Percentiles rank a stretch among this genome's conserved stretches.
Conservation (phyloP, 2,329 filamentous ascomycete genomes). For the Lachnellula occidentalis region DNA sequence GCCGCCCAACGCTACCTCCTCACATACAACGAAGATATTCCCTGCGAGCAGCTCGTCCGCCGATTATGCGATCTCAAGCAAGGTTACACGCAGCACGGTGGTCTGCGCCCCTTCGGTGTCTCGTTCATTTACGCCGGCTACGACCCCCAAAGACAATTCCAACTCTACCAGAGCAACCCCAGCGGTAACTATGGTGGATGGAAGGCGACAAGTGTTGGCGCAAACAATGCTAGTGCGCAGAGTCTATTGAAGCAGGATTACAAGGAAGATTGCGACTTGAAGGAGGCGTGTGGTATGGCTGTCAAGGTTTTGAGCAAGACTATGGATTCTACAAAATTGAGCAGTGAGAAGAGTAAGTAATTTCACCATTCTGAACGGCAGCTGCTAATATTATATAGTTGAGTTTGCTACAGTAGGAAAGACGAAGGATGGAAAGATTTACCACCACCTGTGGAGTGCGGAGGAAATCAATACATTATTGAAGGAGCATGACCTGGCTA, state of each 20-base stretch:
- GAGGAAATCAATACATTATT: conserved; percentile 93
- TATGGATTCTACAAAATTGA: conserved; percentile 98
- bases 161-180: conserved; percentile 98
- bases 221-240: conserved; percentile 96
- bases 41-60: conserved; percentile 96
- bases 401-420: conserved; percentile 98
- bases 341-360: conserved; percentile 92
- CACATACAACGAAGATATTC: conserved; percentile 99
- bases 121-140: conserved; percentile 99
- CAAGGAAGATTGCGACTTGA: conserved; percentile 93
- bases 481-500: conserved; percentile 92
- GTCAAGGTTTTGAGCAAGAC: conserved; percentile 99
- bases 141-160: conserved; percentile 93
- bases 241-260: conserved; percentile 98
- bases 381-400: conserved; percentile 49
- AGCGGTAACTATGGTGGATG: conserved; percentile 98
- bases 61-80: conserved; percentile 97
- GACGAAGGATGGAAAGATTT: conserved; percentile 92
- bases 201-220: conserved; percentile 97
- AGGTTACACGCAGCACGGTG: conserved; percentile 98
- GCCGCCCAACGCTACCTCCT: conserved; percentile 95
- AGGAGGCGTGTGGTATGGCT: conserved; percentile 94
- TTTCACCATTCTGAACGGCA: background rate
- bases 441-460: conserved; percentile 94
- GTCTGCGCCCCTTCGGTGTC: conserved; percentile 94